Conservation (phyloP, 2,329 filamentous ascomycete genomes). For the Chrysosporium keratinophilum region DNA sequence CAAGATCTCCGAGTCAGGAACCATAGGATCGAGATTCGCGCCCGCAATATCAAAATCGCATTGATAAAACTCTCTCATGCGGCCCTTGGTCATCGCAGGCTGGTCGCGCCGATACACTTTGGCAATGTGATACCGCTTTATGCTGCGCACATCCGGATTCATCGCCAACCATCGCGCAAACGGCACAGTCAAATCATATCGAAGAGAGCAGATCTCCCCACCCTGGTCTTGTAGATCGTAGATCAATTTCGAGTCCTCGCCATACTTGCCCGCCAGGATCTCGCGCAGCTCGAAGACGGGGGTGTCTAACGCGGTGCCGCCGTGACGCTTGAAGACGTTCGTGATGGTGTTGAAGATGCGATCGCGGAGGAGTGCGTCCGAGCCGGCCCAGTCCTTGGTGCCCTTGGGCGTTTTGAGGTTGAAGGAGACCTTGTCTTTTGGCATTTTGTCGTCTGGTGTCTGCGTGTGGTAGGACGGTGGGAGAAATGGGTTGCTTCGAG, state of each 20-base stretch:
- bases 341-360: slow-evolving; percentile 53
- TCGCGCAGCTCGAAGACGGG: slow-evolving; percentile 78
- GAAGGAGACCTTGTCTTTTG: slow-evolving; percentile 41
- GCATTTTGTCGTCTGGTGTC: slow-evolving; percentile 7
- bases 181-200: slow-evolving; percentile 80
- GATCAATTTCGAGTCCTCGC: slow-evolving; percentile 85
- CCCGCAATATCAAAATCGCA: slow-evolving; percentile 96
- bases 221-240: slow-evolving; percentile 83
- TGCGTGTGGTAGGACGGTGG: slow-evolving; percentile 1
- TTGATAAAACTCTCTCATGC: slow-evolving; percentile 94
- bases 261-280: slow-evolving; percentile 80
- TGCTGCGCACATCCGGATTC: slow-evolving; percentile 70
- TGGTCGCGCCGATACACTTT: slow-evolving; percentile 80
- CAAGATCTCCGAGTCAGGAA: slow-evolving; percentile 83
- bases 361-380: slow-evolving; percentile 69
- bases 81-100: slow-evolving; percentile 77
- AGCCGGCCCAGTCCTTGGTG: slow-evolving; percentile 74
- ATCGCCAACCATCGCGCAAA: slow-evolving; percentile 89
- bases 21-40: slow-evolving; percentile 68
- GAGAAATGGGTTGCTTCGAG: slow-evolving; percentile 1
- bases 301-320: slow-evolving; percentile 68
- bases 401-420: slow-evolving; percentile 84
- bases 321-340: slow-evolving; percentile 73
- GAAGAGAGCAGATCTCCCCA: slow-evolving; percentile 71
- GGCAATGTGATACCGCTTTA: slow-evolving; percentile 91